A percentile compares a stretch with the other conserved stretches of the same genome.
phyloP scores from a whole-genome alignment of 768 basidiomycete genomes.

The Lactarius hatsudake region DNA sequence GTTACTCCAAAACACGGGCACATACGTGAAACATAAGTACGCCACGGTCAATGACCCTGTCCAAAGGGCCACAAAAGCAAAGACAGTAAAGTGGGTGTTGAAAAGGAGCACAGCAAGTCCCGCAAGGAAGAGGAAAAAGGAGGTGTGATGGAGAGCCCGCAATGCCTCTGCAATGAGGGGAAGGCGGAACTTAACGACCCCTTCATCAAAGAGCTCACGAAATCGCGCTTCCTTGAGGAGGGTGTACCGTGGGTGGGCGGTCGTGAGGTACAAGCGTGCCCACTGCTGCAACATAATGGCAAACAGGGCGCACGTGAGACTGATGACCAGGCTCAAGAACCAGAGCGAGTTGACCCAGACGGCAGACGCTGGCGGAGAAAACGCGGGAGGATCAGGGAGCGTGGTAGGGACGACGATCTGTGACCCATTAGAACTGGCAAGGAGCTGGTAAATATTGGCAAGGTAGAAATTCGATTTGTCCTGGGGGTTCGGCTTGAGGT shows the following conservation, averaged over 20 bases:
- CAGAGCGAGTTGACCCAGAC: not conserved
- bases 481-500: conserved; percentile 19
- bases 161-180: not conserved
- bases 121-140: not conserved
- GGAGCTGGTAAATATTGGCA: conserved; percentile 14
- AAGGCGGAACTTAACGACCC: not conserved
- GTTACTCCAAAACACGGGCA: not conserved
- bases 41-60: not conserved
- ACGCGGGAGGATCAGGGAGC: not conserved
- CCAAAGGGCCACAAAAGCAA: not conserved
- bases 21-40: not conserved
- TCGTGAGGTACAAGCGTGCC: not conserved
- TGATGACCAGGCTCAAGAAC: not conserved
- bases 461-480: conserved; percentile 15
- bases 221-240: not conserved
- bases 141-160: not conserved
- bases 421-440: conserved; percentile 7
- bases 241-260: not conserved
- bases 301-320: not conserved
- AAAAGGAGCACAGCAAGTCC: not conserved
- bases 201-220: not conserved
- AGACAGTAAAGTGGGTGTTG: not conserved
- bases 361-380: not conserved
- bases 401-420: not conserved
- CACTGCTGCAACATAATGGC: not conserved